These are phyloP conservation scores for Croton setiger DNA, from an alignment of 441 rosid genomes.

Conservation along the genomic window DNA sequence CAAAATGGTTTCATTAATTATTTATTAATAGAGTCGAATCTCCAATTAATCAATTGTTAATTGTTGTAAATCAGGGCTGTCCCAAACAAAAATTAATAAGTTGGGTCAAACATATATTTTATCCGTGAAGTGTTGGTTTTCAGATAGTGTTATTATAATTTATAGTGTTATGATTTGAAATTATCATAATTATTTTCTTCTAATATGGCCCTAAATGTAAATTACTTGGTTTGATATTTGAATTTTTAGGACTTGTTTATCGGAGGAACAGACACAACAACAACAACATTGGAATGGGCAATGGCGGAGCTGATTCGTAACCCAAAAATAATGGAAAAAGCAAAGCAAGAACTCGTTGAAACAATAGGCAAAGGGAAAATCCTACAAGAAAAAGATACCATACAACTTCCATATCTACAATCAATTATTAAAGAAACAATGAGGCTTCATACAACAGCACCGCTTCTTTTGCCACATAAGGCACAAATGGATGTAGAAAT, in stretches of 20 bases:
- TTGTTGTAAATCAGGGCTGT: too few relatives aligned
- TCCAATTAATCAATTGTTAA: too few relatives aligned
- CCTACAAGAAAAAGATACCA: slow-evolving; percentile 4
- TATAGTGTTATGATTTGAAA: too few relatives aligned
- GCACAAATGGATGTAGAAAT: slow-evolving; percentile 13
- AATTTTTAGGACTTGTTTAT: slow-evolving; percentile 3
- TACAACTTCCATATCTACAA: slow-evolving; percentile 3
- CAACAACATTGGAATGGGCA: slow-evolving; percentile 26
- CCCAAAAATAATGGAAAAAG: slow-evolving; percentile 9
- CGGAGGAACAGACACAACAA: slow-evolving; percentile 25
- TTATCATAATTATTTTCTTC: too few relatives aligned
- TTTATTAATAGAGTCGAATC: too few relatives aligned
- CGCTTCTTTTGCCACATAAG: slow-evolving; percentile 1
- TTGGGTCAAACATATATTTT: too few relatives aligned
- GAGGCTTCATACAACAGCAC: slow-evolving; percentile 5
- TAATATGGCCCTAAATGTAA: background rate
- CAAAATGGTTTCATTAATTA: too few relatives aligned
- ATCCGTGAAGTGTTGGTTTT: too few relatives aligned
- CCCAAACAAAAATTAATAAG: too few relatives aligned
- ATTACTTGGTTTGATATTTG: background rate
- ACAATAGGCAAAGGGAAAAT: background rate
- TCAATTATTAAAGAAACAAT: slow-evolving; percentile 9
- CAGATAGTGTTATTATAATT: too few relatives aligned
- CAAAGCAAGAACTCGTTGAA: slow-evolving; percentile 9
- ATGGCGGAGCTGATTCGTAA: slow-evolving; percentile 12